Base-by-base conservation (phyloP, 2,329 filamentous ascomycete species). In the Orbilia blumenaviensis region DNA sequence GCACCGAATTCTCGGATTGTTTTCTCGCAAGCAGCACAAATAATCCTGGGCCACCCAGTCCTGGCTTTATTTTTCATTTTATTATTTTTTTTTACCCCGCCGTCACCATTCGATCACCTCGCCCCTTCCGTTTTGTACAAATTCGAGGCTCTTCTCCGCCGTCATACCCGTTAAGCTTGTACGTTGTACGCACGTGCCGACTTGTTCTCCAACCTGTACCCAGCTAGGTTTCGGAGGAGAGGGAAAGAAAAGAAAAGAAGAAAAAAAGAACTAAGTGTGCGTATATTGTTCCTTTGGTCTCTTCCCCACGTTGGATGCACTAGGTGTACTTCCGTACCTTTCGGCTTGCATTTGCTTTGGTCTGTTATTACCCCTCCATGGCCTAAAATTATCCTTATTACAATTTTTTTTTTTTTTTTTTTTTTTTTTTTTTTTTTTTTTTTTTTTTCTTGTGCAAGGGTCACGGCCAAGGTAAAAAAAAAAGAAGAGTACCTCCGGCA, bases 51-150 rank as follows among this genome's bases (percentile, higher is more conserved):
- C 56, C 62, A 60, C 56, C 56, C 62, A 54, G 56, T 41, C 48
- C 69, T 56, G 48, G 38, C 66, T 50, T 54, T 74, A 21, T 10
- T 27, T 48, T 48, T 42, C 10, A n/a, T n/a, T n/a, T n/a, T n/a
- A n/a, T 34, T 34, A 27, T 61, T 58, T 58, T 58, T 46, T 68
- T 58, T 63, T 75, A 75, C 62, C 71, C 71, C 71, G 71, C 67
- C 69, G 69, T 44, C 56, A 62, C 66, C 61, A 21, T 66, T 74
- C 71, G 71, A 68, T 63, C 69, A 66, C 44, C 54, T 74, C 44
- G 71, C 63, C 71, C 68, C 71, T 67, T 67, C 71, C 71, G 71
- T 48, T 75, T 66, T 75, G 71, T 63, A 63, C 56, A 67, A 68
- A 75, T 54, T 67, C 62, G 69, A 66, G 69, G 54, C 69, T 74